A percentile compares a stretch with the other conserved stretches of the same genome.
Evolutionary conservation across 495 filamentous ascomycete species (phyloP).

Genomic region (Oleoguttula mirabilis): DNA sequence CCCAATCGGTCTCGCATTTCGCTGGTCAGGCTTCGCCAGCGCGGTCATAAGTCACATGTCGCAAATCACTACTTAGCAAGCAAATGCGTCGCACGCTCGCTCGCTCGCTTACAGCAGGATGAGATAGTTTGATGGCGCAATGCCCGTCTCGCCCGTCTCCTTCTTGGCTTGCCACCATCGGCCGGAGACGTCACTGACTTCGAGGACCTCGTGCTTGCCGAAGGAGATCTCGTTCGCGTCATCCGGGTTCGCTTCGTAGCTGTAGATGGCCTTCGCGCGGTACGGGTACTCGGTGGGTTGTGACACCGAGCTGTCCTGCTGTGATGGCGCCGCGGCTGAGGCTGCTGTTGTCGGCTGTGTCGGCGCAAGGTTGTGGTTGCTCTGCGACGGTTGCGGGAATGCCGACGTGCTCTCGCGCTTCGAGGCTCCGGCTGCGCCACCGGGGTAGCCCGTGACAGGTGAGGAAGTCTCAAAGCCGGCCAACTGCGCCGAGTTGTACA

Average conservation of each 20-base stretch:
- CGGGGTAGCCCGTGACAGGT: slow-evolving; percentile 68
- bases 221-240: slow-evolving; percentile 98
- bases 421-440: slow-evolving; percentile 43
- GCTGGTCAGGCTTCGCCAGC: too few species aligned
- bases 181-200: slow-evolving; percentile 93
- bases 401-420: slow-evolving; percentile 33
- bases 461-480: slow-evolving; percentile 95
- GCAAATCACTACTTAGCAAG: too few species aligned
- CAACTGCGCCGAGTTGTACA: slow-evolving; percentile 92
- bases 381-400: slow-evolving; percentile 16
- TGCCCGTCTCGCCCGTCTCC: slow-evolving; percentile 86
- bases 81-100: too few species aligned
- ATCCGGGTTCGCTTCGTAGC: slow-evolving; percentile 94
- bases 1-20: too few species aligned
- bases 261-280: slow-evolving; percentile 94
- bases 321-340: slow-evolving; percentile 1
- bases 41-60: too few species aligned
- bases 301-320: slow-evolving; percentile 33
- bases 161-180: slow-evolving; percentile 99
- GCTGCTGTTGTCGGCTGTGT: slow-evolving; percentile 1
- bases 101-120: slow-evolving; percentile 64
- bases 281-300: slow-evolving; percentile 91
- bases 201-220: slow-evolving; percentile 88
- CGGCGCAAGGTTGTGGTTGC: neutral
- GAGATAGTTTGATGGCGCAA: slow-evolving; percentile 95